A percentile compares a stretch with the other conserved stretches of the same genome.
Evolutionary conservation across 805 yeast species (phyloP).

Genomic region (Yarrowia bubula): DNA sequence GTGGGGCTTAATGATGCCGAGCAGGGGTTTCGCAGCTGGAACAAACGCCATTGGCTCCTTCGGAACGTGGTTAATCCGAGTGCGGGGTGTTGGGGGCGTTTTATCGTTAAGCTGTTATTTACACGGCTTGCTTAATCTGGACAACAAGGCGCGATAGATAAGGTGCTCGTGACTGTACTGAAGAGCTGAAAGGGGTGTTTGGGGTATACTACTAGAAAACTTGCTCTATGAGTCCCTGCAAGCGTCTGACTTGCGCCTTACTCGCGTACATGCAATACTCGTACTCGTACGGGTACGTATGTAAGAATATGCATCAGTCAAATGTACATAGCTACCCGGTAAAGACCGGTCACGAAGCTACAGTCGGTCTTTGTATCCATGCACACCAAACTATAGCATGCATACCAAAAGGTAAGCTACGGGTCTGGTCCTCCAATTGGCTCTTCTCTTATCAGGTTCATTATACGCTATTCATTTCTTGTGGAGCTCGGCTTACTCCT

Average conservation of each 20-base stretch:
- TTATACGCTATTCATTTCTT: constrained; percentile 5
- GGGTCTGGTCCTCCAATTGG: too few species aligned
- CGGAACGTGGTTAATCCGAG: background rate
- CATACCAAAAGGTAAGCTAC: background rate
- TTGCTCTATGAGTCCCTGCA: too few species aligned
- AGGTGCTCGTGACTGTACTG: background rate
- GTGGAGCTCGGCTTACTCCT: background rate
- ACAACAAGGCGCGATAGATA: background rate
- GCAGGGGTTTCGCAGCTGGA: background rate
- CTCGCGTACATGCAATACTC: too few species aligned
- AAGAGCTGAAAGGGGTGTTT: too few species aligned
- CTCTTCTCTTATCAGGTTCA: background rate
- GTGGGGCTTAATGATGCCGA: background rate
- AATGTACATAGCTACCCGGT: too few species aligned
- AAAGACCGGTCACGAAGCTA: too few species aligned
- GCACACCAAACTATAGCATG: background rate
- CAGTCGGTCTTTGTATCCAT: background rate
- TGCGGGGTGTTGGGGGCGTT: background rate
- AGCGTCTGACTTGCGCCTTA: too few species aligned
- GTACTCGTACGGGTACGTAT: too few species aligned
- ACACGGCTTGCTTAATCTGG: constrained; percentile 3
- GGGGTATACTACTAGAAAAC: too few species aligned
- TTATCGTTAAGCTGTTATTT: background rate
- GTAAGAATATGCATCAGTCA: too few species aligned
- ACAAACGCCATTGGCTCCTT: background rate